Percentiles rank a stretch among this genome's conserved stretches.
phyloP scores from a whole-genome alignment of 1,139 yeast species.

The Diutina ranongensis region DNA sequence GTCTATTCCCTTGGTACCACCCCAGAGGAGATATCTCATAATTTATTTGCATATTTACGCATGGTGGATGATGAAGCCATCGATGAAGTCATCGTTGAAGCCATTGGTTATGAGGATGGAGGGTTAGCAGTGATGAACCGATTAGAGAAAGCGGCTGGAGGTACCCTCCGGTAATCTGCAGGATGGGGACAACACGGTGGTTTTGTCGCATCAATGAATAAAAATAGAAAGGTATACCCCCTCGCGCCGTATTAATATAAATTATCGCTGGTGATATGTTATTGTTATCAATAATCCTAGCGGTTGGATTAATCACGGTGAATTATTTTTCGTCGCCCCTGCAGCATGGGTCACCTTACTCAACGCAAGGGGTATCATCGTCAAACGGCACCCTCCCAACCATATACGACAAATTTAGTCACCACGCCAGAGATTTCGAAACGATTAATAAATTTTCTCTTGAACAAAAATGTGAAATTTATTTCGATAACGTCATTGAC shows the following conservation, averaged over 20 bases:
- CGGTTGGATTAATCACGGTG: too few relatives aligned
- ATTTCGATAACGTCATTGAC: background rate
- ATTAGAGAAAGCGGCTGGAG: constrained; percentile 69
- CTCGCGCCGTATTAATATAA: too few relatives aligned
- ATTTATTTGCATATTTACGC: constrained; percentile 60
- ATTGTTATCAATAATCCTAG: too few relatives aligned
- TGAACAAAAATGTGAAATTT: background rate
- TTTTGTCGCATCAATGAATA: too few relatives aligned
- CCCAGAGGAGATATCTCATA: constrained; percentile 59
- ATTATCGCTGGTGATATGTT: too few relatives aligned
- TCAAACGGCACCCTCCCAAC: too few relatives aligned
- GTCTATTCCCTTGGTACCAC: constrained; percentile 33
- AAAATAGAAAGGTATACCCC: too few relatives aligned
- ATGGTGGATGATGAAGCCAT: constrained; percentile 57
- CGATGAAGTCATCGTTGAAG: constrained; percentile 63
- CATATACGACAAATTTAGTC: background rate
- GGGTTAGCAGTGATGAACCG: constrained; percentile 95
- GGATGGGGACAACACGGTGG: too few relatives aligned
- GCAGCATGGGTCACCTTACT: too few relatives aligned
- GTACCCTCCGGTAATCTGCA: too few relatives aligned
- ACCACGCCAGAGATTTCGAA: background rate
- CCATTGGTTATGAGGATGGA: constrained; percentile 56
- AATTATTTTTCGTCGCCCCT: too few relatives aligned
- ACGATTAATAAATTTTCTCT: background rate
- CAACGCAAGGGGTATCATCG: too few relatives aligned